Evolutionary conservation across 352 stramenopile genomes (phyloP).

Genomic region (Pythium volutum): DNA sequence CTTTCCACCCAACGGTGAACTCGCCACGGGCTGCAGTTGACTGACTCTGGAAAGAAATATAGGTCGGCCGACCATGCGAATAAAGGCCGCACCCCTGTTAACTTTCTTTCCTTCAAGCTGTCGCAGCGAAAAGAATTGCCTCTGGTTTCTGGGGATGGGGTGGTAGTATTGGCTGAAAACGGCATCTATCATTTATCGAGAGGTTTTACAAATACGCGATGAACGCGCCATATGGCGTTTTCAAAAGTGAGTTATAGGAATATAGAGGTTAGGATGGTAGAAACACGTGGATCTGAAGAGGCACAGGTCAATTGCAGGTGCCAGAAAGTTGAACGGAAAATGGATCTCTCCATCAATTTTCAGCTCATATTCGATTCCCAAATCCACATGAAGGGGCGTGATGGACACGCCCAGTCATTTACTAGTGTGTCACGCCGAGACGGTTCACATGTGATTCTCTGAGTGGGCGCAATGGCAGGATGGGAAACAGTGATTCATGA

Average conservation of each 20-base stretch:
- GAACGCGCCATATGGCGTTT: background rate
- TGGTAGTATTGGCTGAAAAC: background rate
- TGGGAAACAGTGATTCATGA: no score
- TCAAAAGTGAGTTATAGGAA: background rate
- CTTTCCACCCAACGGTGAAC: background rate
- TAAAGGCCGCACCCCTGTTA: background rate
- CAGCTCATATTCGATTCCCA: no score
- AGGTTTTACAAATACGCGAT: background rate
- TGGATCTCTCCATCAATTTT: background rate
- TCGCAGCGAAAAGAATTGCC: background rate
- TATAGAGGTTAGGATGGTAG: background rate
- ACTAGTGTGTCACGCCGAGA: no score
- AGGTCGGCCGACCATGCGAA: background rate
- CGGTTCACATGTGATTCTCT: no score
- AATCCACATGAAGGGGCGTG: no score
- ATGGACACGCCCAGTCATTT: no score
- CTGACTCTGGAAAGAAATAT: background rate
- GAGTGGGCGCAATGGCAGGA: no score
- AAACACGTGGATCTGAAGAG: slow-evolving; percentile 3
- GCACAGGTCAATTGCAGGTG: background rate
- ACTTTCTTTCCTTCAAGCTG: slow-evolving; percentile 11
- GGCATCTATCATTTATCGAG: background rate
- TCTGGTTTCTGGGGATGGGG: background rate
- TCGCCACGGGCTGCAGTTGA: background rate
- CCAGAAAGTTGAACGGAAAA: background rate